Conservation (phyloP, 352 stramenopile genomes). For the Pythium rishiriense region DNA sequence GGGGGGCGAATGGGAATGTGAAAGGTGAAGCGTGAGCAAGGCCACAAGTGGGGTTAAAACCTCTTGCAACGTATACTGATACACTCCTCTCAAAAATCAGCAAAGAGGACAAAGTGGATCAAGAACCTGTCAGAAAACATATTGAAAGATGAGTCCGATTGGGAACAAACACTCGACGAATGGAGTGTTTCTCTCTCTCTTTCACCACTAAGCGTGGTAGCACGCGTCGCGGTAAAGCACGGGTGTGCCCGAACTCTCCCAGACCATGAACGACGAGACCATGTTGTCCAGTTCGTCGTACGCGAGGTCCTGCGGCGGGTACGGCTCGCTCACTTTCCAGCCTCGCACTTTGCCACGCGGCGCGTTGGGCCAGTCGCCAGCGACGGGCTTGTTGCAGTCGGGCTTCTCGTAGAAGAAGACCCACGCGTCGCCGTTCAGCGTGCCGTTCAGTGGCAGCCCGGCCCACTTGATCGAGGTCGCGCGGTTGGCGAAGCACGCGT, state of each 20-base stretch:
- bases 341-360: not conserved
- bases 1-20: no score
- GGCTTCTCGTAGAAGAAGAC: slow-evolving; percentile 6
- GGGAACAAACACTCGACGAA: no score
- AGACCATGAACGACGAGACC: slow-evolving; percentile 7
- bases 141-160: no score
- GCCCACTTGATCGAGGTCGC: slow-evolving; percentile 1
- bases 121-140: no score
- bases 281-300: not conserved
- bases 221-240: not conserved
- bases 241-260: slow-evolving; percentile 1
- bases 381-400: not conserved
- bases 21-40: no score
- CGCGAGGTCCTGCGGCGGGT: not conserved
- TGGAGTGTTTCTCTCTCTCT: no score
- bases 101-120: no score
- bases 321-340: slow-evolving; percentile 3
- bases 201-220: not conserved
- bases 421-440: not conserved
- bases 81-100: not conserved
- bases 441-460: not conserved
- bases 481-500: not conserved
- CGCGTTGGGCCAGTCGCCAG: not conserved
- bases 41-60: no score
- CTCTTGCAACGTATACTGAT: not conserved